phyloP scores from a whole-genome alignment of 352 stramenopile species.

The Globisporangium nagaii region DNA sequence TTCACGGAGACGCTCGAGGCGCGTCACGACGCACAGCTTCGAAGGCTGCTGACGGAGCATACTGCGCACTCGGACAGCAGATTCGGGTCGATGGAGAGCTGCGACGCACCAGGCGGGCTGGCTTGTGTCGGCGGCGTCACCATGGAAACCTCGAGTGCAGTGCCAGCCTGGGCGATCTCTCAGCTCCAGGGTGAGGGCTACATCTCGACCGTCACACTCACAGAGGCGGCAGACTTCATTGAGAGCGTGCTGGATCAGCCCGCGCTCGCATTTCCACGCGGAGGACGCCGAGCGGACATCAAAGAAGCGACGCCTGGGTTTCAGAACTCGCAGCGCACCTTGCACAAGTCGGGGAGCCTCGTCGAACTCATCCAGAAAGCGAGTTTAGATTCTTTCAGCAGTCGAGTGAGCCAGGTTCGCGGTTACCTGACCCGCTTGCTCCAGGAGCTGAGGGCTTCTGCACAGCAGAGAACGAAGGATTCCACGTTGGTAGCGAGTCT shows the following conservation, averaged over 20 bases:
- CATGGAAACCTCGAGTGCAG: background rate
- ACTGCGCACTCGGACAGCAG: background rate
- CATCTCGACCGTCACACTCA: background rate
- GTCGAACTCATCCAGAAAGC: background rate
- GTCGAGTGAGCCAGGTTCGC: background rate
- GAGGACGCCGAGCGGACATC: background rate
- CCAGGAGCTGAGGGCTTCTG: background rate
- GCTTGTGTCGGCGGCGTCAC: background rate
- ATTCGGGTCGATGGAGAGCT: background rate
- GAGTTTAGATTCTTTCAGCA: background rate
- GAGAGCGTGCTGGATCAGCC: background rate
- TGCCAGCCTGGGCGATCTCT: background rate
- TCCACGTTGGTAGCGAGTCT: background rate
- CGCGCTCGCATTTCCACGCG: background rate
- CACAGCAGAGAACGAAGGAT: too few species aligned
- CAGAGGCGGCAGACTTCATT: background rate
- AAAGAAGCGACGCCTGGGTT: background rate
- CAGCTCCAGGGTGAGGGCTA: background rate
- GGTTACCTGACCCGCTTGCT: background rate
- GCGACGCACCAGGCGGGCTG: too few species aligned
- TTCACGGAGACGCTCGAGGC: slow-evolving; percentile 5
- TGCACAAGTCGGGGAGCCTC: background rate
- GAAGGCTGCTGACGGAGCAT: background rate
- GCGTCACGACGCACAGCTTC: background rate
- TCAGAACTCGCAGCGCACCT: too few species aligned